Evolutionary conservation across 768 basidiomycete genomes (phyloP), one percentile per base, ranked within the genome.

Genomic region (Rossbeevera mucosa): DNA sequence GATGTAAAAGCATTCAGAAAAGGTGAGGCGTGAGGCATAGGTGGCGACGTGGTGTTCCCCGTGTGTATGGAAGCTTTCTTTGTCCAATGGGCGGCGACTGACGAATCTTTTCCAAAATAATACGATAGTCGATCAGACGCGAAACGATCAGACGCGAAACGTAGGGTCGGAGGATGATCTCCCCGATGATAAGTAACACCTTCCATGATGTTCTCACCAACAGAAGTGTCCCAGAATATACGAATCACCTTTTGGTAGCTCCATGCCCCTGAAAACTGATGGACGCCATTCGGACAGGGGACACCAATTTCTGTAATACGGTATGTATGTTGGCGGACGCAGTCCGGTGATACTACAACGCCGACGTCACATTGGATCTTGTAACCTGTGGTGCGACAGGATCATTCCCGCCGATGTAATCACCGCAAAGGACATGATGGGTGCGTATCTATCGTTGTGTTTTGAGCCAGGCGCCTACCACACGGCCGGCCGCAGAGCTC

Each of bases 311-410:
- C 4, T 47, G 58, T 0, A 54, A 50, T 20, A 52, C 52, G n/a
- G n/a, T n/a, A n/a, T n/a, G n/a, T n/a, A n/a, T n/a, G 47, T 25
- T 55, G 3, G 54, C 52, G 20, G 45, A 58, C 48, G 59, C 52
- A 46, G 59, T 53, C 44, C 62, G 63, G 63, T 47, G 48, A 33
- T 58, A 58, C 43, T 42, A 55, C 22, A 44, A 53, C 24, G 21
- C 62, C 62, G 62, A 61, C 30, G 50, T 56, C 1, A 45, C 50
- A n/a, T 44, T 50, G 20, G 44, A 14, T 50, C 49, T 0, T 47
- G 62, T 2, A 45, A 30, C 42, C 24, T 50, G 22, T 44, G 52
- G 16, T 44, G 40, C 22, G 40, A 53, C 25, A 58, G 50, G 56
- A 20, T 54, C 48, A 51, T 57, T 11, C 40, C 48, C 6, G 33